These are phyloP conservation scores for Flaveria floridana DNA, from an alignment of 140 eudicot genomes.

Conservation along the genomic window DNA sequence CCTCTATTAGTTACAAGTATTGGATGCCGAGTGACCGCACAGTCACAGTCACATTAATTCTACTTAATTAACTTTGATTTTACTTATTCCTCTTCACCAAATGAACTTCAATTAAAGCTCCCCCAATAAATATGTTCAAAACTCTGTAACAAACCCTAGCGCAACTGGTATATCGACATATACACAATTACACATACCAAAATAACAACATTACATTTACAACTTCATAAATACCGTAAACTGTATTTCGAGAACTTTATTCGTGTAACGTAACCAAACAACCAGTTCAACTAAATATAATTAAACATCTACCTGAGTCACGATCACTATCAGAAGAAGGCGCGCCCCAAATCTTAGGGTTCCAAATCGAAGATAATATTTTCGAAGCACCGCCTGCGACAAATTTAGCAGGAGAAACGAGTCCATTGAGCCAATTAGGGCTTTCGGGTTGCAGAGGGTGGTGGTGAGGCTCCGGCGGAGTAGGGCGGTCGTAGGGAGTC, in stretches of 20 bases:
- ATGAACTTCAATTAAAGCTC: background rate
- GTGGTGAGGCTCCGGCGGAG: conserved; percentile 36
- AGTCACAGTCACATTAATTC: background rate
- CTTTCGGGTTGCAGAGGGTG: conserved; percentile 33
- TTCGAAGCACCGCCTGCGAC: conserved; percentile 63
- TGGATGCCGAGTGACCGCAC: background rate
- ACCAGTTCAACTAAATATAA: background rate
- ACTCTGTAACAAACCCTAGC: conserved; percentile 11
- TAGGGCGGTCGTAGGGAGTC: conserved; percentile 74
- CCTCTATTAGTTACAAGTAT: background rate
- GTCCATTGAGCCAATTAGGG: conserved; percentile 69
- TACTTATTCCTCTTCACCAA: too few relatives aligned
- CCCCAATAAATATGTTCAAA: background rate
- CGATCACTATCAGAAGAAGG: conserved; percentile 43
- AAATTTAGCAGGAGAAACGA: conserved; percentile 55
- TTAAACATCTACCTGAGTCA: conserved; percentile 29
- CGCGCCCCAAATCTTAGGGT: conserved; percentile 36
- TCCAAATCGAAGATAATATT: conserved; percentile 47
- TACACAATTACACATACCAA: background rate
- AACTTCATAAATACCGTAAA: background rate
- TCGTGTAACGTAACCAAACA: too few relatives aligned
- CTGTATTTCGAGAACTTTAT: background rate
- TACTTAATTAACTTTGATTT: background rate
- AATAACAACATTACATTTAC: background rate
- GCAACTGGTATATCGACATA: background rate